Evolutionary conservation across 2,329 filamentous ascomycete species (phyloP), one percentile per base, ranked within the genome.

Genomic region (Aspergillus transmontanensis): DNA sequence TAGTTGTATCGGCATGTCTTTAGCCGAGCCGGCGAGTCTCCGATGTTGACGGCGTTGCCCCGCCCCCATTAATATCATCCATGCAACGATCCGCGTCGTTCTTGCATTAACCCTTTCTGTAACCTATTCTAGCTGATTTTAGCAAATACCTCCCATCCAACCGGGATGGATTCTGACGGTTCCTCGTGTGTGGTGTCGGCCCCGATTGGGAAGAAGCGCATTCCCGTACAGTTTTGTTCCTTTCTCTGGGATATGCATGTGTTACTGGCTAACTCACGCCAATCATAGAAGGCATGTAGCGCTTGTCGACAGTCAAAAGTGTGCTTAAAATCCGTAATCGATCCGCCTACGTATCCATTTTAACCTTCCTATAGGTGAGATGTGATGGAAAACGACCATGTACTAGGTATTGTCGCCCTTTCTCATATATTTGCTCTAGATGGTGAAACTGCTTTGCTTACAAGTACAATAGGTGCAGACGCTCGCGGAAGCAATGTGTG

Each of bases 261-360:
- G 1, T 6, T 32, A 41, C 61, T 34, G 16, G 23, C 48, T 54
- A 50, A 39, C 21, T 12, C 4, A 4, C 12, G 19, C 4, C 12
- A 16, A 19, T 21, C 23, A 1, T 39, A 78, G 75, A 78, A 78
- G 66, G 76, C 77, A 3, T 79, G 77, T 62, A 72, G 72, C 62
- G 66, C 76, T 45, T 79, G 77, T 64, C 72, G 77, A n/a, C 69
- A 71, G 36, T 78, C 76, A 1, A 79, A 79, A 67, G 76, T 73
- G 58, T 23, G 61, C 59, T 30, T 57, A 23, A 21, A 11, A 4
- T 21, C 39, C 21, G 26, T 57, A 1, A 26, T 19, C 26, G 55
- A n/a, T 54, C 19, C 23, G 23, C 6, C 11, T 48, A 16, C 0
- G 12, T 48, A 48, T 16, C 14, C 6, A 30, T 50, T 11, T 28